Evolutionary conservation across 352 stramenopile species (phyloP).

Genomic region (Globisporangium camurandrum): DNA sequence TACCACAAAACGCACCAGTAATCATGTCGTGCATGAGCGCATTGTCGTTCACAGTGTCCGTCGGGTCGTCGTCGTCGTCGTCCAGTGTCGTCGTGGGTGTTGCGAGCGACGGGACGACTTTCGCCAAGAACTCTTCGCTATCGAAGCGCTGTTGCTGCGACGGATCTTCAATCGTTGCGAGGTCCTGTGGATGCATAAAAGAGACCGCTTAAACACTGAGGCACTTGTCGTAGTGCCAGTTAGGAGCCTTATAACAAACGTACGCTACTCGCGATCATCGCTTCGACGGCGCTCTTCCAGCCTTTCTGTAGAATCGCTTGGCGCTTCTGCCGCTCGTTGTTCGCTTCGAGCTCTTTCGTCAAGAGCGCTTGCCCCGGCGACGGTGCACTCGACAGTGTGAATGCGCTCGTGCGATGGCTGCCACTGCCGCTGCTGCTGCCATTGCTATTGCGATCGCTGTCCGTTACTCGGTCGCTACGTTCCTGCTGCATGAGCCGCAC

Average conservation of each 20-base stretch:
- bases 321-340: conserved; percentile 82
- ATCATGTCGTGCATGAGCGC: conserved; percentile 27
- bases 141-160: conserved; percentile 61
- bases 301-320: conserved; percentile 87
- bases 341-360: conserved; percentile 83
- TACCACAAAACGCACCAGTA: not conserved
- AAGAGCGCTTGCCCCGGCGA: conserved; percentile 81
- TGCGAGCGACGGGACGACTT: conserved; percentile 52
- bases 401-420: conserved; percentile 36
- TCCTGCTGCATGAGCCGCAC: conserved; percentile 82
- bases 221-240: not conserved
- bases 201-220: not conserved
- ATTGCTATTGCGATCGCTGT: too few species aligned
- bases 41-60: too few species aligned
- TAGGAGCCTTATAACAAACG: conserved; percentile 8
- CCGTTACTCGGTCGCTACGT: too few species aligned
- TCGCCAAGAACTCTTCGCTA: conserved; percentile 51
- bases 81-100: too few species aligned
- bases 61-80: too few species aligned
- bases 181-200: conserved; percentile 20
- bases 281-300: conserved; percentile 81
- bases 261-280: conserved; percentile 72
- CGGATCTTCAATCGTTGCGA: conserved; percentile 42
- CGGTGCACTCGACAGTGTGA: conserved; percentile 66
- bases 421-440: too few species aligned